phyloP scores from a whole-genome alignment of 768 basidiomycete species.

The Hebeloma cylindrosporum region DNA sequence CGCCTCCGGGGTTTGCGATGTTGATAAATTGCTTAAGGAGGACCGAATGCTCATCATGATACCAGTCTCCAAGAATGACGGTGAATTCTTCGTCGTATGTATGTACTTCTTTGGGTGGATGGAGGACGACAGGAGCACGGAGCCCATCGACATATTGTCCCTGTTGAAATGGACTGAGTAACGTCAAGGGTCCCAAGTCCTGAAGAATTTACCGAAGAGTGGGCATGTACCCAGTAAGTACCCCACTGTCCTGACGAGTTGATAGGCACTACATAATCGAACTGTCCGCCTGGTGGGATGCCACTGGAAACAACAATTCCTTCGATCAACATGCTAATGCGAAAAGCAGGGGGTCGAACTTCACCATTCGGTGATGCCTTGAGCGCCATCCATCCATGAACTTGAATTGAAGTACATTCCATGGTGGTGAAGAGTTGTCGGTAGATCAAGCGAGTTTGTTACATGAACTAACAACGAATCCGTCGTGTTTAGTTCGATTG shows the following conservation, averaged over 20 bases:
- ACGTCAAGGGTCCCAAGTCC: neutral
- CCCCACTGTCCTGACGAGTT: slow-evolving; percentile 71
- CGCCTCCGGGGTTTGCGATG: slow-evolving; percentile 75
- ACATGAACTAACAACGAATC: slow-evolving; percentile 81
- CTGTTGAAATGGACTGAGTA: slow-evolving; percentile 29
- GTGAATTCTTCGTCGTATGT: slow-evolving; percentile 90
- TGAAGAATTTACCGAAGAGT: slow-evolving; percentile 45
- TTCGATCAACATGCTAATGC: neutral
- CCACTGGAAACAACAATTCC: slow-evolving; percentile 45
- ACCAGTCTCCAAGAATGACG: slow-evolving; percentile 89
- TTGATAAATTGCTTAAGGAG: slow-evolving; percentile 69
- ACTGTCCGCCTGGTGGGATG: slow-evolving; percentile 69
- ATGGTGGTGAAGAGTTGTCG: slow-evolving; percentile 84
- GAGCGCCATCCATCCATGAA: slow-evolving; percentile 88
- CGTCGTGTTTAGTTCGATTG: slow-evolving; percentile 65
- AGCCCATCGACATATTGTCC: slow-evolving; percentile 94
- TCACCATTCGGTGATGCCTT: slow-evolving; percentile 81
- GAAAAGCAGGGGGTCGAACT: neutral
- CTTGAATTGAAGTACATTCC: slow-evolving; percentile 93
- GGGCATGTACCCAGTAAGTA: slow-evolving; percentile 80
- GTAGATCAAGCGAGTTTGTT: slow-evolving; percentile 63
- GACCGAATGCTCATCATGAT: slow-evolving; percentile 69
- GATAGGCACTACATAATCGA: slow-evolving; percentile 75
- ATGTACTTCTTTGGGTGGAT: slow-evolving; percentile 63
- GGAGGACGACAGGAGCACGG: slow-evolving; percentile 81